Evolutionary conservation across 2,329 filamentous ascomycete genomes (phyloP), one percentile per base, ranked within the genome.

Genomic region (Aspergillus oerlinghausenensis): DNA sequence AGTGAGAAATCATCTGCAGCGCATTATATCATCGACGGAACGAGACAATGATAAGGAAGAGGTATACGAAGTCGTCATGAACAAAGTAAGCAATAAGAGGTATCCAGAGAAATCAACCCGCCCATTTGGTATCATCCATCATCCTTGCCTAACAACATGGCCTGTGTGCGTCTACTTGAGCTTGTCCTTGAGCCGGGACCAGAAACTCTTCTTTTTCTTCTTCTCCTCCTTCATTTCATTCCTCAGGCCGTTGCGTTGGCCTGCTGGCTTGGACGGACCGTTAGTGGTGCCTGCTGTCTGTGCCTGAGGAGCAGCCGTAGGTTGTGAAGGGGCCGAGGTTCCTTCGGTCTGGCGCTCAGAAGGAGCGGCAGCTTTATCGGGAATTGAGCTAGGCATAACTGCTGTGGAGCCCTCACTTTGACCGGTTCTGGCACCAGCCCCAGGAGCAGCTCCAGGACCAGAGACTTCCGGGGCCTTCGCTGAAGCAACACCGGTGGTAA

Each of bases 131-230:
- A 51, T 58, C 54, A 56, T 54, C 51, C 57, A 38, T 51, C 51
- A 43, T 48, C 10, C 32, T 43, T 42, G 28, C 32, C 50, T 43
- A 52, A 55, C 49, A 28, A 35, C 29, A 45, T 32, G 43, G 23
- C 23, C 51, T 23, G 8, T 11, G n/a, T 40, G 43, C 40, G 40
- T 50, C 52, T 65, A 77, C 65, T 76, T 76, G 55, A 83, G 72
- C 71, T 82, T 83, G 62, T 80, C 80, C 75, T 82, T 83, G 55
- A 84, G 61, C 66, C 75, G 79, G 32, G 72, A 71, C 68, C 89
- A 83, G 65, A 88, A 82, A 53, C 80, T 75, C 73, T 83, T 79
- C 78, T 85, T 86, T 80, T 86, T 87, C 79, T 88, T 88, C 76
- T 84, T 85, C 52, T 84, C 80, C 17, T 77, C 74, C 54, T 75